Conservation (phyloP, 371 early-diverging fungal species). For the Modicella reniformis region DNA sequence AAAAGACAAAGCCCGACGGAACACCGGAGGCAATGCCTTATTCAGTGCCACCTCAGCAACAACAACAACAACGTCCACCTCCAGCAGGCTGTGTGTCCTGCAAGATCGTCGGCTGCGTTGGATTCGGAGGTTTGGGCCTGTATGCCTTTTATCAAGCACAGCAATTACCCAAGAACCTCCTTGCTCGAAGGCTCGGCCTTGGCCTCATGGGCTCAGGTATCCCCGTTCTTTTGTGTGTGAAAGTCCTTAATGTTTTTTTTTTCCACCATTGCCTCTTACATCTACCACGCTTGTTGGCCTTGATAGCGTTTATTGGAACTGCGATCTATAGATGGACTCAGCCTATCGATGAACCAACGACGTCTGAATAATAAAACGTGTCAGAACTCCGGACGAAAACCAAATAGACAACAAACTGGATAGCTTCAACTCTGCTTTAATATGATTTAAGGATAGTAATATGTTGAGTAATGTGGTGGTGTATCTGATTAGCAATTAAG, state of each 20-base stretch:
- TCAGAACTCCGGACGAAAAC: no score
- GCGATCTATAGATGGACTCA: constrained; percentile 36
- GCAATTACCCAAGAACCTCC: constrained; percentile 33
- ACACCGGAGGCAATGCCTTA: no score
- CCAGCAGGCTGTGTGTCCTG: constrained; percentile 42
- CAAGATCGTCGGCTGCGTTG: constrained; percentile 37
- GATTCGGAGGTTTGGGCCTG: constrained; percentile 44
- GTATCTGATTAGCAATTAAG: no score
- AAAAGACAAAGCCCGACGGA: no score
- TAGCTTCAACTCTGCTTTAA: no score
- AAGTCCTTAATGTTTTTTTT: no score
- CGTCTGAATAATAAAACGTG: not conserved
- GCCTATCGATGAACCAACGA: constrained; percentile 17
- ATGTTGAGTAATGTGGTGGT: no score
- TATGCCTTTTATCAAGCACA: constrained; percentile 45
- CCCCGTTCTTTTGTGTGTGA: no score
- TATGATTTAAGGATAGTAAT: no score
- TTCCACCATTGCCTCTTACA: not conserved
- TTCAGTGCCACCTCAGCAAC: no score
- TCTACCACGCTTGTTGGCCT: not conserved
- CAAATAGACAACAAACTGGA: no score
- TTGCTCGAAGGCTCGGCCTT: constrained; percentile 28
- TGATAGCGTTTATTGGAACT: constrained; percentile 40
- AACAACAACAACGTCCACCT: constrained; percentile 13
- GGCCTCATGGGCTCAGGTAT: constrained; percentile 40